Evolutionary conservation across 352 stramenopile genomes (phyloP).

Genomic region (Globisporangium camurandrum): DNA sequence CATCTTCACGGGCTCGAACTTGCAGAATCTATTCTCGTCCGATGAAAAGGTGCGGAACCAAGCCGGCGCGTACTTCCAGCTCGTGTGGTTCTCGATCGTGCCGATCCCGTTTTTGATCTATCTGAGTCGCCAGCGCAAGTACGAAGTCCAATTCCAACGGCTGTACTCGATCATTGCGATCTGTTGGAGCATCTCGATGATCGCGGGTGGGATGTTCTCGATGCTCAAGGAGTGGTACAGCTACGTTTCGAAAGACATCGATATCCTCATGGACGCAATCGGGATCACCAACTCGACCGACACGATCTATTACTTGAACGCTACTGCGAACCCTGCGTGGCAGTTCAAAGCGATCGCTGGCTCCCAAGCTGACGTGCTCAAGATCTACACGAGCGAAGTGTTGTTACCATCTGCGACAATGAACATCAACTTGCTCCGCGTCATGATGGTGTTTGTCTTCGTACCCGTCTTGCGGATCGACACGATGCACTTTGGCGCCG

Average conservation of each 20-base stretch:
- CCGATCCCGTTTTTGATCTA: conserved; percentile 67
- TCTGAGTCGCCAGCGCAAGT: conserved; percentile 45
- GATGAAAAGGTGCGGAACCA: conserved; percentile 43
- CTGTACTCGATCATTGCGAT: conserved; percentile 61
- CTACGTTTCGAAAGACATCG: conserved; percentile 62
- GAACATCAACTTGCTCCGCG: conserved; percentile 73
- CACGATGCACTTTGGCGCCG: conserved; percentile 56
- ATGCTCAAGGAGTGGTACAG: conserved; percentile 80
- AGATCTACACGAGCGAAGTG: conserved; percentile 56
- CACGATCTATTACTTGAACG: conserved; percentile 55
- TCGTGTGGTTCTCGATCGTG: conserved; percentile 60
- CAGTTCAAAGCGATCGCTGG: conserved; percentile 47
- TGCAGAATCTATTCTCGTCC: conserved; percentile 57
- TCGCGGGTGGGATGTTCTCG: conserved; percentile 70
- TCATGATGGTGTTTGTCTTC: conserved; percentile 75
- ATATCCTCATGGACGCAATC: conserved; percentile 57
- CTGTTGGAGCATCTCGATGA: conserved; percentile 70
- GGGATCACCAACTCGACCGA: conserved; percentile 24
- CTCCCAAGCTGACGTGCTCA: conserved; percentile 47
- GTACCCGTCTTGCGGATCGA: conserved; percentile 68
- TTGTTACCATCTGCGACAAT: conserved; percentile 59
- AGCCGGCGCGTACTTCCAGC: conserved; percentile 51
- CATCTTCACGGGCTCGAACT: conserved; percentile 62
- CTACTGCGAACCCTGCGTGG: conserved; percentile 33
- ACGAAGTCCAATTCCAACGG: conserved; percentile 66